Percentiles rank a stretch among this genome's conserved stretches.
These are phyloP conservation scores for Aureoboletus auriporus DNA, from an alignment of 768 basidiomycete species.

Conservation along the genomic window DNA sequence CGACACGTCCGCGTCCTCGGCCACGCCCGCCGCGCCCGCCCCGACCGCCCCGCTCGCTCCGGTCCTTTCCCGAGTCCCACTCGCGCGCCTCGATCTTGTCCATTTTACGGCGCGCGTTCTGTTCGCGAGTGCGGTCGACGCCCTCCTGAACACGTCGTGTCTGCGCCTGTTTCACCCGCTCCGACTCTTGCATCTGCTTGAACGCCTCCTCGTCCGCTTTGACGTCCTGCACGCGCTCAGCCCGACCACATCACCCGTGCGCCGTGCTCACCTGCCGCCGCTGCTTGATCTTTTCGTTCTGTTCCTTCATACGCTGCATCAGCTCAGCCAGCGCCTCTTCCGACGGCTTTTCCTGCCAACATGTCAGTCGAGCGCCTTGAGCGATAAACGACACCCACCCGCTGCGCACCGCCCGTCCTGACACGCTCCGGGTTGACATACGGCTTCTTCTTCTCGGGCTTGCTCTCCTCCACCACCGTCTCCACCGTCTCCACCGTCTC, in stretches of 20 bases:
- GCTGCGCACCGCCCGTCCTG: constrained; percentile 73
- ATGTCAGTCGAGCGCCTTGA: constrained; percentile 9
- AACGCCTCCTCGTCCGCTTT: constrained; percentile 80
- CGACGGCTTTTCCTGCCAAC: constrained; percentile 59
- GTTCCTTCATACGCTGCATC: constrained; percentile 66
- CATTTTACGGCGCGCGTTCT: constrained; percentile 77
- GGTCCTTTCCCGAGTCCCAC: constrained; percentile 77
- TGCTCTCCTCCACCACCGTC: neutral
- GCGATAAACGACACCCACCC: constrained; percentile 39
- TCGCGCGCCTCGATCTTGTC: constrained; percentile 76
- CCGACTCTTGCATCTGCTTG: constrained; percentile 61
- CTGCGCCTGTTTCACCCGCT: constrained; percentile 54
- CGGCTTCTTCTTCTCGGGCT: constrained; percentile 58
- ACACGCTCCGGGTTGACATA: constrained; percentile 84
- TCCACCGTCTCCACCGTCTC: constrained; percentile 13
- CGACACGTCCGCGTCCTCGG: constrained; percentile 36
- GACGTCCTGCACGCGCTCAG: constrained; percentile 52
- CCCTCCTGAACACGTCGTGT: constrained; percentile 64
- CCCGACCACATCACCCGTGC: neutral
- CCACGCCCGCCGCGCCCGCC: constrained; percentile 30
- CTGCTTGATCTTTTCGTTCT: constrained; percentile 76
- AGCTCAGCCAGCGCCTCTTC: constrained; percentile 65
- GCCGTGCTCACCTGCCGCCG: constrained; percentile 48
- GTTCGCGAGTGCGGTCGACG: constrained; percentile 67
- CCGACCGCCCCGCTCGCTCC: constrained; percentile 26